These are phyloP conservation scores for Blastomyces emzantsi DNA, from an alignment of 2,329 filamentous ascomycete species.

Conservation along the genomic window DNA sequence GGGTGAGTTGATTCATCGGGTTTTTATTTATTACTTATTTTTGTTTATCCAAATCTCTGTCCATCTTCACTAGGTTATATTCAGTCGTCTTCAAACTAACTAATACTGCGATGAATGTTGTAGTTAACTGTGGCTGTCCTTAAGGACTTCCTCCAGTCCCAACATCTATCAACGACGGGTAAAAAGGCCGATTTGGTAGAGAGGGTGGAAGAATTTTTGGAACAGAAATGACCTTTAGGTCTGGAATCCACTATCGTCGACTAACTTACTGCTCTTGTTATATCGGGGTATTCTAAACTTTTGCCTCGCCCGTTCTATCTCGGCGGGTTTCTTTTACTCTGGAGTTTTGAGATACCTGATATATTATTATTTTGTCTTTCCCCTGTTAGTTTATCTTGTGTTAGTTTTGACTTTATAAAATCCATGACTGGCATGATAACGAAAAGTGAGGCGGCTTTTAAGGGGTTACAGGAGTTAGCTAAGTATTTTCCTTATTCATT, in stretches of 20 bases:
- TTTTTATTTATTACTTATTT: not conserved
- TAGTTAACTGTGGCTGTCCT: constrained; percentile 40
- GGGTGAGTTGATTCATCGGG: constrained; percentile 20
- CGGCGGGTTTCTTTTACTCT: not conserved
- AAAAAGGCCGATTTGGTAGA: constrained; percentile 47
- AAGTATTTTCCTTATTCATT: not conserved
- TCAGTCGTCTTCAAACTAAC: constrained; percentile 1
- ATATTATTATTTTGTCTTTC: no score
- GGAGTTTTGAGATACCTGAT: not conserved
- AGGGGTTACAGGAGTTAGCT: not conserved
- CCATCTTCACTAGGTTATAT: not conserved
- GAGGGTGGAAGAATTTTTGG: constrained; percentile 41
- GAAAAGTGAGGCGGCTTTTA: not conserved
- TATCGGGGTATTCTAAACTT: not conserved
- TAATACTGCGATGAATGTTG: not conserved
- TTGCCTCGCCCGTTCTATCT: not conserved
- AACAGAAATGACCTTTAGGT: constrained; percentile 29
- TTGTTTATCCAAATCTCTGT: not conserved
- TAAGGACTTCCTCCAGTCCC: constrained; percentile 39
- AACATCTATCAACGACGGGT: constrained; percentile 35
- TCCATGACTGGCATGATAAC: not conserved
- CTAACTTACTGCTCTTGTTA: not conserved
- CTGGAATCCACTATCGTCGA: not conserved
- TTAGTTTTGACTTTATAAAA: not conserved
- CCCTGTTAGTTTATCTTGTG: not conserved